A percentile compares a stretch with the other conserved stretches of the same genome.
Evolutionary conservation across 169 alveolate genomes (phyloP).

Genomic region (Perkinsus marinus): DNA sequence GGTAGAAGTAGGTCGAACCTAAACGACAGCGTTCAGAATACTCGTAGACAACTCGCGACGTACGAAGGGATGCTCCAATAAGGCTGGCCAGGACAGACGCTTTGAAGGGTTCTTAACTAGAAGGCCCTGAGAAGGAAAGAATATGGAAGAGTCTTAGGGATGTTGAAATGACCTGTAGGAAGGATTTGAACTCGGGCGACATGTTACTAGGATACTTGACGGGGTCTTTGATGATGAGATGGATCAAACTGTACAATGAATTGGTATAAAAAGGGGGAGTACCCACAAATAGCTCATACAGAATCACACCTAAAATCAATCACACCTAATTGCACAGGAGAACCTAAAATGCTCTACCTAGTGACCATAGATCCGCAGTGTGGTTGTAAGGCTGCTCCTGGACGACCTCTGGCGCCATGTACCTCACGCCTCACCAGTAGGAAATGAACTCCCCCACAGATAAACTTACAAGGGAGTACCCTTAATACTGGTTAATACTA

Average conservation of each 20-base stretch:
- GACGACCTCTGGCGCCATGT: slow-evolving; percentile 81
- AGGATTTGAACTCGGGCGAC: slow-evolving; percentile 18
- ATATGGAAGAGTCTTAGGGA: background rate
- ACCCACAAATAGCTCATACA: slow-evolving; percentile 74
- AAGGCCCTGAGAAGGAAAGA: slow-evolving; percentile 37
- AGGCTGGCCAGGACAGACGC: slow-evolving; percentile 71
- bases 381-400: slow-evolving; percentile 74
- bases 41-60: too few species aligned
- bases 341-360: background rate
- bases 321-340: background rate
- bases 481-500: slow-evolving; percentile 65
- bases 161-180: background rate
- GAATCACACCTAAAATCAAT: slow-evolving; percentile 50
- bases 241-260: slow-evolving; percentile 57
- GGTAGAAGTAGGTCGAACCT: slow-evolving; percentile 27
- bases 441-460: background rate
- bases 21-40: too few species aligned
- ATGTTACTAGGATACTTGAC: slow-evolving; percentile 72
- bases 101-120: slow-evolving; percentile 66
- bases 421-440: slow-evolving; percentile 38
- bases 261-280: slow-evolving; percentile 78
- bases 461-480: slow-evolving; percentile 36
- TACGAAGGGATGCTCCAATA: slow-evolving; percentile 65
- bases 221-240: slow-evolving; percentile 65
- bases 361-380: slow-evolving; percentile 77